These are phyloP conservation scores for Dactylellina sp. DNA, from an alignment of 2,329 filamentous ascomycete species.

Conservation along the genomic window DNA sequence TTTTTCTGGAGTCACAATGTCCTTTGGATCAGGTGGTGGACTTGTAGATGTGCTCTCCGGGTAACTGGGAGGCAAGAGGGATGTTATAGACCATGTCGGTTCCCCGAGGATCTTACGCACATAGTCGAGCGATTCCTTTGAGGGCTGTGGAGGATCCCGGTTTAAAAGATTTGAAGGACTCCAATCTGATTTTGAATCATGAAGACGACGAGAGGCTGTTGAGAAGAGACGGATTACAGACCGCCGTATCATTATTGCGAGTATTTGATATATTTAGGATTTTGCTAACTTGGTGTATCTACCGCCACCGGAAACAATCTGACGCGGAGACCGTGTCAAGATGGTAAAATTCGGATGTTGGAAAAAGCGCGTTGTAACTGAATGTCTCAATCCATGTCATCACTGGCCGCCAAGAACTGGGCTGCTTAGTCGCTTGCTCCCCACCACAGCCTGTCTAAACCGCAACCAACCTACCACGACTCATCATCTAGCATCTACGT, in stretches of 20 bases:
- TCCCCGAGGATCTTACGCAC: constrained; percentile 69
- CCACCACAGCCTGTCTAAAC: constrained; percentile 26
- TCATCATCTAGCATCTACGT: constrained; percentile 6
- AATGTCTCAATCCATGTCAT: constrained; percentile 30
- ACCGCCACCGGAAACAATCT: no score
- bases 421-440: constrained; percentile 6
- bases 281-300: no score
- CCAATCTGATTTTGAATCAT: constrained; percentile 14
- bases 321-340: not conserved
- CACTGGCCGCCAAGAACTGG: constrained; percentile 33
- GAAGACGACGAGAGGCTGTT: constrained; percentile 16
- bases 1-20: constrained; percentile 73
- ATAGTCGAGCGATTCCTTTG: constrained; percentile 41
- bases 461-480: not conserved
- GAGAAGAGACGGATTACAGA: constrained; percentile 41
- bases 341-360: constrained; percentile 27
- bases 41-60: constrained; percentile 59
- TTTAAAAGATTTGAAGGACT: not conserved
- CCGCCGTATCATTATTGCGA: constrained; percentile 25
- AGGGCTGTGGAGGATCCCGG: constrained; percentile 15
- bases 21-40: constrained; percentile 61
- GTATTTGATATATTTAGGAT: constrained; percentile 5
- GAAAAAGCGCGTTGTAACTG: constrained; percentile 44
- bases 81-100: constrained; percentile 79
- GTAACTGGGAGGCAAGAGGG: constrained; percentile 56